phyloP scores from a whole-genome alignment of 257 asterid genomes.

The Eustoma russellianum region DNA sequence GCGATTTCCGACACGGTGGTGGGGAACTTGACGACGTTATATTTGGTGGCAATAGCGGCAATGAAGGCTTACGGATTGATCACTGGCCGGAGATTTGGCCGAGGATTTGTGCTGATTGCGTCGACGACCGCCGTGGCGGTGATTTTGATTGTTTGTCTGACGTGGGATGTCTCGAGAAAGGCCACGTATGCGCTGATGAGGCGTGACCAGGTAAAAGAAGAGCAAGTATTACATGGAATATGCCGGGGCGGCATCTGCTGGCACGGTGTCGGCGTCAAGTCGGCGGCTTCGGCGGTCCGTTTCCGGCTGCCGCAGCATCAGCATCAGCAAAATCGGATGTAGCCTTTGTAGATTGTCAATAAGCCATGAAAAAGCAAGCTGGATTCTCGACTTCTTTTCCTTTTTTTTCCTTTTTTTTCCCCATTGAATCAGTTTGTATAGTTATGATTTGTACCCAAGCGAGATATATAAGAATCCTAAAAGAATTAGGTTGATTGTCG shows the following conservation, averaged over 20 bases:
- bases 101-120: slow-evolving; percentile 55
- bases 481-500: too few relatives aligned
- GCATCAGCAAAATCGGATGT: slow-evolving; percentile 4
- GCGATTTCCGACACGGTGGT: slow-evolving; percentile 85
- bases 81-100: slow-evolving; percentile 64
- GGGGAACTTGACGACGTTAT: slow-evolving; percentile 59
- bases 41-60: slow-evolving; percentile 48
- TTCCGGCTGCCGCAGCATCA: slow-evolving; percentile 70
- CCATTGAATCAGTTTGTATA: too few relatives aligned
- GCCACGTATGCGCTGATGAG: slow-evolving; percentile 44
- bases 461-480: too few relatives aligned
- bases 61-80: slow-evolving; percentile 72
- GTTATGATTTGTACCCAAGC: too few relatives aligned
- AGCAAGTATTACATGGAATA: slow-evolving; percentile 39
- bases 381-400: too few relatives aligned
- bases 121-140: slow-evolving; percentile 59
- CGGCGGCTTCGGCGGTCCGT: slow-evolving; percentile 88
- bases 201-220: slow-evolving; percentile 5
- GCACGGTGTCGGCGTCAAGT: slow-evolving; percentile 94
- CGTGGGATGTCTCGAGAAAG: slow-evolving; percentile 83
- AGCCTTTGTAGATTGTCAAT: too few relatives aligned
- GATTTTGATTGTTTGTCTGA: slow-evolving; percentile 47
- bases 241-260: slow-evolving; percentile 97
- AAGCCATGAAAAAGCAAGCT: too few relatives aligned
- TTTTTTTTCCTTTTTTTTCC: too few relatives aligned